Percentiles rank a stretch among this genome's conserved stretches.
Evolutionary conservation across 441 rosid genomes (phyloP).

Genomic region (Populus hybrid): DNA sequence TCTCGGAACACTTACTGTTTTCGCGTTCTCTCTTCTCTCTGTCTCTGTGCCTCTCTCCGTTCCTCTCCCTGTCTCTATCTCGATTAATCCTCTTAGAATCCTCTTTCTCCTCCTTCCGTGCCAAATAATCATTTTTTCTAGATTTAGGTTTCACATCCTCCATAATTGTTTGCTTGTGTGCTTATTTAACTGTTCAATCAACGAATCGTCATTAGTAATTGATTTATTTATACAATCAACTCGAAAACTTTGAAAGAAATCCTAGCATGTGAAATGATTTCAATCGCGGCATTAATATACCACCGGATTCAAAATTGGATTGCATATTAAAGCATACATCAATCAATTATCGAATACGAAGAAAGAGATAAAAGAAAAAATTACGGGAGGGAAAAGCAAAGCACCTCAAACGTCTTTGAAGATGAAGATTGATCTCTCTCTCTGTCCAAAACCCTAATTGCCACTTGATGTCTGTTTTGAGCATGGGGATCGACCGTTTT

Average conservation of each 20-base stretch:
- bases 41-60: conserved; percentile 29
- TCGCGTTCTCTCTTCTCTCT: conserved; percentile 42
- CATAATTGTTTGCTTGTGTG: conserved; percentile 18
- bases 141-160: conserved; percentile 41
- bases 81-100: conserved; percentile 42
- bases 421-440: background rate
- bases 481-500: background rate
- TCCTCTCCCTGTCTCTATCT: conserved; percentile 39
- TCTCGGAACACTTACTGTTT: conserved; percentile 29
- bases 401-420: background rate
- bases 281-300: background rate
- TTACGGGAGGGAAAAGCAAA: background rate
- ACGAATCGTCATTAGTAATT: background rate
- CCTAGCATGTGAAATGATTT: background rate
- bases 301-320: background rate
- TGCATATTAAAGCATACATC: background rate
- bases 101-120: conserved; percentile 37
- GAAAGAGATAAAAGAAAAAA: background rate
- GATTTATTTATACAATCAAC: background rate
- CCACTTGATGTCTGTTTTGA: background rate
- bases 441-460: background rate
- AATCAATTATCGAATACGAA: background rate
- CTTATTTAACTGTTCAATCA: background rate
- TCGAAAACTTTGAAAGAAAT: background rate
- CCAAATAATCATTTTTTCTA: conserved; percentile 34